Conservation (phyloP, 331 rosid genomes). For the Quercus phellos region DNA sequence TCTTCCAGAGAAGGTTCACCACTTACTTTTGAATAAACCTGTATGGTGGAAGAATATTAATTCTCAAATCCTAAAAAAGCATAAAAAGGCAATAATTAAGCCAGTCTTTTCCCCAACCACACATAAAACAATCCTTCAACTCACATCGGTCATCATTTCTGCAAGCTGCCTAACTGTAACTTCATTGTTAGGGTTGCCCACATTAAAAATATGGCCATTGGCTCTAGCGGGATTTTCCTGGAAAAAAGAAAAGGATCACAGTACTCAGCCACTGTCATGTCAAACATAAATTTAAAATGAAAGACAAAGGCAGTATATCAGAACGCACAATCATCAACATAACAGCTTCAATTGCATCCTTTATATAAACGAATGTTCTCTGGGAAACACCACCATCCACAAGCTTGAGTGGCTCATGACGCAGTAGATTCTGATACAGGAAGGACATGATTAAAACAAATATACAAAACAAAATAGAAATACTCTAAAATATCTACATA, state of each 20-base stretch:
- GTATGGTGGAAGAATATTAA: constrained; percentile 3
- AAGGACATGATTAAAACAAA: constrained; percentile 17
- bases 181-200: constrained; percentile 94
- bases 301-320: not conserved
- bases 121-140: constrained; percentile 39
- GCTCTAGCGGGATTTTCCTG: constrained; percentile 93
- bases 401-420: constrained; percentile 86
- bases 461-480: not conserved
- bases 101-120: not conserved
- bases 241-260: constrained; percentile 6
- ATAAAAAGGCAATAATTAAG: not conserved
- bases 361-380: constrained; percentile 81
- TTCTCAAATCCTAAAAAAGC: not conserved
- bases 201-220: constrained; percentile 81
- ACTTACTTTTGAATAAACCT: constrained; percentile 85
- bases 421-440: constrained; percentile 68
- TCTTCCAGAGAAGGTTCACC: constrained; percentile 52
- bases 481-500: not conserved
- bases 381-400: constrained; percentile 95
- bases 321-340: constrained; percentile 74
- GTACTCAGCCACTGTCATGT: constrained; percentile 10
- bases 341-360: constrained; percentile 95
- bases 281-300: not conserved
- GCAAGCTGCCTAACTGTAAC: constrained; percentile 95
- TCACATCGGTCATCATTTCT: constrained; percentile 69